Evolutionary conservation across 441 rosid species (phyloP).

Genomic region (Populus tomentosa): DNA sequence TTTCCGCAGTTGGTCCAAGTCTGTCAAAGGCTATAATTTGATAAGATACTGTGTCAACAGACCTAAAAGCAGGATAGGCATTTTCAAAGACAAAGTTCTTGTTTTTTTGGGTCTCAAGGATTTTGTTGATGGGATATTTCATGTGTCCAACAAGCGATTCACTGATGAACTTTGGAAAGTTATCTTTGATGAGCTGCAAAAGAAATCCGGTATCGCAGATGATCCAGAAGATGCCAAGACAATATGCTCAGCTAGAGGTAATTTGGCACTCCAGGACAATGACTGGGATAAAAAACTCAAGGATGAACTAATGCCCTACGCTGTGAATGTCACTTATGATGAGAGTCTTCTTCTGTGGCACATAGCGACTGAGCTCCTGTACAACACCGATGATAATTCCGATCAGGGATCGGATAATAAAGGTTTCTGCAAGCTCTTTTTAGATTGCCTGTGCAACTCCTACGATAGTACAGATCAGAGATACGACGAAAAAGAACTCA

Average conservation of each 20-base stretch:
- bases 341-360: conserved; percentile 64
- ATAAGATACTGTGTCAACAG: conserved; percentile 21
- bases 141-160: conserved; percentile 33
- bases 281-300: conserved; percentile 2
- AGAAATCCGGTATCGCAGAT: conserved; percentile 34
- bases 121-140: conserved; percentile 29
- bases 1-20: conserved; percentile 27
- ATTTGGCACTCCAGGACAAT: conserved; percentile 34
- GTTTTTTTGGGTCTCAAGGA: conserved; percentile 33
- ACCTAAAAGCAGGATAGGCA: neutral
- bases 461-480: neutral
- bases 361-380: conserved; percentile 57
- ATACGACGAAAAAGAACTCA: conserved; percentile 22
- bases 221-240: conserved; percentile 38
- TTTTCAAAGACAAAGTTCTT: neutral
- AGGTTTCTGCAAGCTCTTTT: conserved; percentile 39
- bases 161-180: conserved; percentile 43
- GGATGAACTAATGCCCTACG: conserved; percentile 23
- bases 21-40: conserved; percentile 19
- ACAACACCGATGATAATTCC: conserved; percentile 6
- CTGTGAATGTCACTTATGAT: conserved; percentile 40
- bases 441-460: conserved; percentile 40
- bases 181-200: conserved; percentile 31
- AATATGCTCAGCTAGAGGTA: conserved; percentile 45
- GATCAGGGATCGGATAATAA: conserved; percentile 1